A percentile compares a stretch with the other conserved stretches of the same genome.
Evolutionary conservation across 2,329 filamentous ascomycete species (phyloP).

Genomic region (Talaromyces sp.): DNA sequence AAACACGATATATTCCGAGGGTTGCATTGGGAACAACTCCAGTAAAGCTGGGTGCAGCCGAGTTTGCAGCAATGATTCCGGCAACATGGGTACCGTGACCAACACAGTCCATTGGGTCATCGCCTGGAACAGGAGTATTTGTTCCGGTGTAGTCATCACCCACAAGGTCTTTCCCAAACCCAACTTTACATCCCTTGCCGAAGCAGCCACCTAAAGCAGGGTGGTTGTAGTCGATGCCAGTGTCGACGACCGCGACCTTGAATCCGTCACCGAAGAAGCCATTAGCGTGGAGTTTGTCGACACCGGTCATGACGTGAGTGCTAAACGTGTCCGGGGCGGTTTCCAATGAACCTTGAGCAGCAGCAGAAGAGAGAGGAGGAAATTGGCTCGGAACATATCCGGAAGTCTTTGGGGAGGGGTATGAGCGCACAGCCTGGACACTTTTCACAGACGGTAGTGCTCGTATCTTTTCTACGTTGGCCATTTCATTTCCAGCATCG

Average conservation of each 20-base stretch:
- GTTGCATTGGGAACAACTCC: constrained; percentile 54
- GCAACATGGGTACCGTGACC: constrained; percentile 60
- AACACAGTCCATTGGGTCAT: constrained; percentile 51
- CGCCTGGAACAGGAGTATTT: constrained; percentile 40
- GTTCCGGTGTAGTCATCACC: constrained; percentile 43
- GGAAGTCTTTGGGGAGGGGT: neutral
- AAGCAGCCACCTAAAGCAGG: constrained; percentile 61
- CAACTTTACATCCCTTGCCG: constrained; percentile 54
- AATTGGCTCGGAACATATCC: neutral
- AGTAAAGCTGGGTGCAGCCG: constrained; percentile 49
- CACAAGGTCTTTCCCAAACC: constrained; percentile 53
- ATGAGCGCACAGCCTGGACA: neutral
- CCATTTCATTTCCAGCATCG: neutral
- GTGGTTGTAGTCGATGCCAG: constrained; percentile 55
- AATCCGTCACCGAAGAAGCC: constrained; percentile 15
- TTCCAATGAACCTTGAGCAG: neutral
- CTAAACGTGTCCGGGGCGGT: constrained; percentile 1
- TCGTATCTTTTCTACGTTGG: neutral
- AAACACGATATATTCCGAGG: constrained; percentile 54
- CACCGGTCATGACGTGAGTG: constrained; percentile 16
- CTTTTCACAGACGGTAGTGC: constrained; percentile 7
- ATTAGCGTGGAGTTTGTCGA: constrained; percentile 17
- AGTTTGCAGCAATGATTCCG: constrained; percentile 58
- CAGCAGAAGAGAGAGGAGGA: neutral
- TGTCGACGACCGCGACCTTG: constrained; percentile 17